These are phyloP conservation scores for Bipolaris bicolor DNA, from an alignment of 2,329 filamentous ascomycete genomes.

Conservation along the genomic window DNA sequence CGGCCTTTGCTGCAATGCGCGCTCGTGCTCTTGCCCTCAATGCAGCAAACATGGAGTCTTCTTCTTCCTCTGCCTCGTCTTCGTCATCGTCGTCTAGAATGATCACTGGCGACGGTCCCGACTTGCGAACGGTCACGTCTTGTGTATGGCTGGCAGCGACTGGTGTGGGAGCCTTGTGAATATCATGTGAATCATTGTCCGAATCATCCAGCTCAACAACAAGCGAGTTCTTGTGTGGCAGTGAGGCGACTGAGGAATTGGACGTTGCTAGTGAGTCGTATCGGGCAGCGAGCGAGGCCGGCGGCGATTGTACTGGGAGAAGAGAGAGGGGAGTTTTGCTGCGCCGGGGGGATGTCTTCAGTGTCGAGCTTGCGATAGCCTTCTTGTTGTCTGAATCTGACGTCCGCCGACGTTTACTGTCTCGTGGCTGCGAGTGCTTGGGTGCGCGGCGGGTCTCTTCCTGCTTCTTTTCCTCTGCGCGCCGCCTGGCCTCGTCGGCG, in stretches of 20 bases:
- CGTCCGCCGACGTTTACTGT: conserved; percentile 30
- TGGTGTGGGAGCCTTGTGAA: conserved; percentile 13
- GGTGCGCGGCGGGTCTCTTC: conserved; percentile 8
- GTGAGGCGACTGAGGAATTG: conserved; percentile 13
- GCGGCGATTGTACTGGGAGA: conserved; percentile 14
- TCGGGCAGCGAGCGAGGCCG: conserved; percentile 35
- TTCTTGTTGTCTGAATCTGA: conserved; percentile 22
- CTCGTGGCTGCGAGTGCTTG: conserved; percentile 21
- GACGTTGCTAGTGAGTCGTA: conserved; percentile 39
- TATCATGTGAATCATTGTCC: conserved; percentile 20
- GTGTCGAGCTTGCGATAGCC: conserved; percentile 11
- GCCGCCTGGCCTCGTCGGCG: conserved; percentile 45
- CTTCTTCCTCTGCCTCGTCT: conserved; percentile 36
- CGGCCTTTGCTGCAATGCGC: conserved; percentile 27
- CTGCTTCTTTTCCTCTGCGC: conserved; percentile 34
- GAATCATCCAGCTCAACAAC: conserved; percentile 38
- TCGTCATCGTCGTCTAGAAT: conserved; percentile 25
- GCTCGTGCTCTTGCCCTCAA: conserved; percentile 36
- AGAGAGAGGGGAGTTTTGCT: conserved; percentile 36
- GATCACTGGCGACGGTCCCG: conserved; percentile 12
- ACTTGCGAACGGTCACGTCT: conserved; percentile 12
- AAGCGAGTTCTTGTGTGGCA: conserved; percentile 16
- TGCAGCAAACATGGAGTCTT: conserved; percentile 38
- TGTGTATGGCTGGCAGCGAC: conserved; percentile 1
- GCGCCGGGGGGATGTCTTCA: conserved; percentile 22